These are phyloP conservation scores for Eimeria tenella DNA, from an alignment of 169 alveolate genomes.

Conservation along the genomic window DNA sequence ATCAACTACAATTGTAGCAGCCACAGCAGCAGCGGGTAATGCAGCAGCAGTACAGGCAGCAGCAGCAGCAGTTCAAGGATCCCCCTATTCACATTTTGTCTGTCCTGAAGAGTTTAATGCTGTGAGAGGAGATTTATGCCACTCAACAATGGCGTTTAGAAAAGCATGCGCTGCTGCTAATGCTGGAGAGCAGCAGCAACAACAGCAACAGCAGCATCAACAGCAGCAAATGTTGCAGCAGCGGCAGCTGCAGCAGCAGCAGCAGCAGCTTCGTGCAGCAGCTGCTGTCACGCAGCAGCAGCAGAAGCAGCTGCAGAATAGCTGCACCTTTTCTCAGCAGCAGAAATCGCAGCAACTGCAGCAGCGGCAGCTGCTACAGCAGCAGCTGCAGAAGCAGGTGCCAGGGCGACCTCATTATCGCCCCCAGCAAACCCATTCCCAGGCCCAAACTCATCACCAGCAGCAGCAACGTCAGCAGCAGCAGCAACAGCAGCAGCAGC, in stretches of 20 bases:
- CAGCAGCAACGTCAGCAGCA: neutral
- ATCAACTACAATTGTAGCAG: neutral
- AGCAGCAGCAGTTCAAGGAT: neutral
- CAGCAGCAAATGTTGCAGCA: neutral
- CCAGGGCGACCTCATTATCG: neutral
- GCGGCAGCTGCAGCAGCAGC: neutral
- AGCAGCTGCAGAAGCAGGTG: neutral
- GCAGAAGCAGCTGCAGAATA: neutral
- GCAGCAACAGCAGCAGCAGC: neutral
- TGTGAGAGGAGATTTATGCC: too few relatives aligned
- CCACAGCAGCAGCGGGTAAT: neutral
- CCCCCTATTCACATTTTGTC: too few relatives aligned
- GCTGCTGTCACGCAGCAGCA: neutral
- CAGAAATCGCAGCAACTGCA: neutral
- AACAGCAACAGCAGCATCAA: neutral
- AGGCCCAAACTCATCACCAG: neutral
- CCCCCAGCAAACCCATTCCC: neutral
- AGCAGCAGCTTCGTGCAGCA: neutral
- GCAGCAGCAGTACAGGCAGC: conserved; percentile 12
- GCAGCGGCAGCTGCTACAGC: conserved; percentile 1
- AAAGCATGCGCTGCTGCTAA: neutral
- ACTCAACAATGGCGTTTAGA: too few relatives aligned
- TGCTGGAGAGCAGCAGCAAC: neutral
- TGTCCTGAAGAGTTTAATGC: too few relatives aligned
- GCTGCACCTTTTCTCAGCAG: neutral